Base-by-base conservation (phyloP, 768 basidiomycete species). In the Termitomyces sp. region DNA sequence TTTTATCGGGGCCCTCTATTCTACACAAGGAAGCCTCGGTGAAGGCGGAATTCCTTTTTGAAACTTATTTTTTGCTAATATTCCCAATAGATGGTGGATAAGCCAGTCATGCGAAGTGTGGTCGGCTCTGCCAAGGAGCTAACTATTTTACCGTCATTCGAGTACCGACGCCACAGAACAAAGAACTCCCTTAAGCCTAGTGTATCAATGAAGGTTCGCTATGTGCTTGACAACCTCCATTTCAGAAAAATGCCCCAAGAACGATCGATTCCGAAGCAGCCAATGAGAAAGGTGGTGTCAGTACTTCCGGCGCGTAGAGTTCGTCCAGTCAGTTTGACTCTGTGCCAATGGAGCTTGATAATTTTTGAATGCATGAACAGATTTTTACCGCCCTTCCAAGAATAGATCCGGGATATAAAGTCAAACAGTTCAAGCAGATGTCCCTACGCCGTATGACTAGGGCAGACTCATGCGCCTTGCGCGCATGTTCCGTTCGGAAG, bases 401-500 rank as follows among this genome's bases (percentile, higher is more conserved):
- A 17, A 52, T 64, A 31, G 49, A 58, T 36, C 66, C 63, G 12
- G 57, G 59, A 34, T 60, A 47, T n/a, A 47, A 62, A 17, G 25
- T 54, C 14, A 47, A 45, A 38, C 31, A 55, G 3, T 42, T 60
- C 17, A 36, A 42, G 12, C 36, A 45, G 10, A 54, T 15, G 17
- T 55, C 52, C n/a, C 47, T 67, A 29, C 66, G 66, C 17, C 66
- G 64, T 20, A 65, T 60, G 60, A 63, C 64, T 10, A 56, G 49
- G 36, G 66, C 40, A 5, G 64, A 67, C 60, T 57, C 64, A 2
- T 49, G 40, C 5, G 57, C 56, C 43, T 43, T 67, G 32, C 49
- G 60, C n/a, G 37, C 49, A 9, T 40, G 52, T 20, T 67, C 66
- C 5, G 47, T 61, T 31, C 65, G 65, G 7, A 45, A 58, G 38